A percentile compares a stretch with the other conserved stretches of the same genome.
phyloP scores from a whole-genome alignment of 1,284 basidiomycete species.

The Grifola frondosa region DNA sequence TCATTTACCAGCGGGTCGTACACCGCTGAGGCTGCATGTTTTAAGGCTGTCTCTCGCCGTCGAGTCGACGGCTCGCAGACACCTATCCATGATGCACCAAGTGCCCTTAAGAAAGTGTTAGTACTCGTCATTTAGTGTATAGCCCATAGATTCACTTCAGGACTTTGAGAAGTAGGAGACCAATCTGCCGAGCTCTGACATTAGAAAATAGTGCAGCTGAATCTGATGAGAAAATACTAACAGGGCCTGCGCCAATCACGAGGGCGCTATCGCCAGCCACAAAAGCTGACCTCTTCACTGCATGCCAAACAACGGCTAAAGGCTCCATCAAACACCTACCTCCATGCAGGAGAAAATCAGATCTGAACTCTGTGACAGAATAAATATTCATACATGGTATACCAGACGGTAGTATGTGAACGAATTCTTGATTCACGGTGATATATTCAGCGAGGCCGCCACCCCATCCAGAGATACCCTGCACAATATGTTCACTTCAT shows the following conservation, averaged over 20 bases:
- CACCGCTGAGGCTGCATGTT: slow-evolving; percentile 28
- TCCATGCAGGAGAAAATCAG: slow-evolving; percentile 18
- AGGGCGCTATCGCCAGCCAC: slow-evolving; percentile 28
- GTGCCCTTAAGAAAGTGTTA: slow-evolving; percentile 5
- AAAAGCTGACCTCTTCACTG: slow-evolving; percentile 29
- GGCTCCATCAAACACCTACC: slow-evolving; percentile 35
- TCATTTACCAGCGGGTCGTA: slow-evolving; percentile 20
- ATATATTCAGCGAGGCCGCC: slow-evolving; percentile 33
- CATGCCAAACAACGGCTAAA: slow-evolving; percentile 34
- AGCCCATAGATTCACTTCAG: slow-evolving; percentile 14
- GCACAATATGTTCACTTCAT: neutral
- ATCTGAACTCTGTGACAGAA: neutral
- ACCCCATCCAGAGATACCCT: slow-evolving; percentile 24
- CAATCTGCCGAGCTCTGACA: slow-evolving; percentile 21
- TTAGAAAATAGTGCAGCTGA: neutral
- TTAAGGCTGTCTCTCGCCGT: slow-evolving; percentile 26
- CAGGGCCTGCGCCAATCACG: slow-evolving; percentile 34
- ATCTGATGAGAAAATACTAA: slow-evolving; percentile 7
- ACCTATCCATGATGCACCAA: slow-evolving; percentile 26
- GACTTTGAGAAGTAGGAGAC: slow-evolving; percentile 26
- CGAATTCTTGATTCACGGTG: slow-evolving; percentile 22
- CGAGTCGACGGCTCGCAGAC: slow-evolving; percentile 30
- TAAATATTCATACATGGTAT: slow-evolving; percentile 1
- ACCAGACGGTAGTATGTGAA: slow-evolving; percentile 27
- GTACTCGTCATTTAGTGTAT: neutral